Base-by-base conservation (phyloP, 2,329 filamentous ascomycete genomes). In the Verticillium nonalfalfae region DNA sequence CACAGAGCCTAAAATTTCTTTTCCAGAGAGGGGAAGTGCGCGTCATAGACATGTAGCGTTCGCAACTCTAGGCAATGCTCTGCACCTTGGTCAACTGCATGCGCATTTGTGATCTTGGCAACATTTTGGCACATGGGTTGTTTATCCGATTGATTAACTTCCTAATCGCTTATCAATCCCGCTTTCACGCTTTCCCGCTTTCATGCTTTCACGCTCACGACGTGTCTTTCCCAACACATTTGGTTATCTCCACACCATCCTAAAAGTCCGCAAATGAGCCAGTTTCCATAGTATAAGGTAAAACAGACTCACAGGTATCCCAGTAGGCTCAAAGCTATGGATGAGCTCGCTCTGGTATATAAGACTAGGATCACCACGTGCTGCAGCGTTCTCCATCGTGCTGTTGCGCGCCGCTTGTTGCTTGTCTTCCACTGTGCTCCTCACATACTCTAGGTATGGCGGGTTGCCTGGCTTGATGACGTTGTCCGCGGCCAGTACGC, bases 381-480 rank as follows among this genome's bases (percentile, higher is more conserved):
- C 7, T 1, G n/a, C 10, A 13, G 45, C 7, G 13, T 9, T 9
- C 1, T 52, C 18, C 10, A 18, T 21, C 18, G 9, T 26, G 9
- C 15, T 18, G 31, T 71, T 9, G 66, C 77, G 26, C 56, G 74
- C 71, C 4, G 69, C 77, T 62, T 76, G 73, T 58, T 77, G 76
- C 77, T 92, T 92, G 73, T 89, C 77, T 45, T 81, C 77, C 2
- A 88, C 83, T 35, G 78, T 85, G 65, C 83, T 85, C 60, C 88
- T 78, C 56, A 93, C 88, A 66, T 91, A 93, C 66, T 87, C 83
- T 56, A 90, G 74, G 68, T 91, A 91, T 1, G 83, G 83, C 4
- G 88, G 88, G 66, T 90, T 90, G 1, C 88, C 89, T 1, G 88
- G 88, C 68, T 85, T 85, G 68, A 91, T 84, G 59, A 90, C 78